phyloP scores from a whole-genome alignment of 2,329 filamentous ascomycete species.

The Trichoderma citrinoviride region DNA sequence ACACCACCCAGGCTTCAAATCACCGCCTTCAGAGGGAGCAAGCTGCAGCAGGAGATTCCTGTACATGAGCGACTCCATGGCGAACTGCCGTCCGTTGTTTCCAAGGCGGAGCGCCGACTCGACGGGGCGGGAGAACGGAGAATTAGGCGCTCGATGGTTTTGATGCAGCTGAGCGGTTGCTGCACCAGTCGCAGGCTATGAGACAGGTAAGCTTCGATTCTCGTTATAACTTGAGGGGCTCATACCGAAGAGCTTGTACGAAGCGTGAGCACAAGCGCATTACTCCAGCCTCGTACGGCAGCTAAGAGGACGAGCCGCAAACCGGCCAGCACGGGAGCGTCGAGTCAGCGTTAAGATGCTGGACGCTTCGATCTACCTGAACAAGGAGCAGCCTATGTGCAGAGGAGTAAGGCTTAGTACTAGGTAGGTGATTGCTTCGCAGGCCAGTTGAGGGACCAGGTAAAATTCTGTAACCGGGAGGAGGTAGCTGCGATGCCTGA shows the following conservation, averaged over 20 bases:
- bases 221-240: neutral
- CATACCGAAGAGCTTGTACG: neutral
- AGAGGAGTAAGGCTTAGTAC: too few relatives aligned
- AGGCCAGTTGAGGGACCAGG: neutral
- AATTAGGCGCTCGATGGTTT: neutral
- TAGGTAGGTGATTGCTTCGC: neutral
- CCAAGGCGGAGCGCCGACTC: neutral
- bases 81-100: neutral
- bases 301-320: too few relatives aligned
- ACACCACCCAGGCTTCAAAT: conserved; percentile 10
- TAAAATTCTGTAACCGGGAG: neutral
- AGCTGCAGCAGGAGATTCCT: conserved; percentile 11
- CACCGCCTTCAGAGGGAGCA: neutral
- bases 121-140: conserved; percentile 13
- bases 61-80: neutral
- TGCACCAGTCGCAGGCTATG: neutral
- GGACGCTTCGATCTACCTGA: neutral
- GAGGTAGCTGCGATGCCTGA: neutral
- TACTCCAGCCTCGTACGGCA: neutral
- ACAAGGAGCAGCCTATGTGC: too few relatives aligned
- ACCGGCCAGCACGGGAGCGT: too few relatives aligned
- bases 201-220: neutral
- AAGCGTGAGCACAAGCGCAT: neutral
- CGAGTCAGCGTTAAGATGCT: neutral
- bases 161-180: neutral